Evolutionary conservation across 106 monocot genomes (phyloP).

Genomic region (Alisma plantagoaquatica): DNA sequence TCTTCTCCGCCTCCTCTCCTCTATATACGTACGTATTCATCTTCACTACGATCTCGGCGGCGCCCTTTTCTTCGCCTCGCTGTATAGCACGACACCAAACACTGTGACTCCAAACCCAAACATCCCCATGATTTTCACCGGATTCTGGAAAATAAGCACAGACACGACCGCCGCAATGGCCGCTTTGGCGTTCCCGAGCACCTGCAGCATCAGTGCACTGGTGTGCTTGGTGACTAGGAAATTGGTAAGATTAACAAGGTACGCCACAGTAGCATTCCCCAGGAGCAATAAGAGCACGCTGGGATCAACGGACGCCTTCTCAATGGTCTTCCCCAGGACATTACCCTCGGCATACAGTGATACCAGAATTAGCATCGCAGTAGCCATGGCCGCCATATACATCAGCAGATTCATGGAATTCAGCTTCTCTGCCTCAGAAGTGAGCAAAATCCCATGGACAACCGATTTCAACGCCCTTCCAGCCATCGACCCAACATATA

Average conservation of each 20-base stretch:
- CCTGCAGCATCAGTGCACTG: slow-evolving; percentile 12
- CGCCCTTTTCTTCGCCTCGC: too few relatives aligned
- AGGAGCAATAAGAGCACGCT: neutral
- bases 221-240: slow-evolving; percentile 21
- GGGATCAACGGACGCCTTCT: neutral
- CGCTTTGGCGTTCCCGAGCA: slow-evolving; percentile 9
- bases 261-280: slow-evolving; percentile 8
- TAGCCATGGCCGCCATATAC: slow-evolving; percentile 11
- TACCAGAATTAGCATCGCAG: slow-evolving; percentile 4
- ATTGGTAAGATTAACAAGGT: too few relatives aligned
- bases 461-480: too few relatives aligned
- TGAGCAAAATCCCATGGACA: too few relatives aligned
- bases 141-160: slow-evolving; percentile 16
- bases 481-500: too few relatives aligned
- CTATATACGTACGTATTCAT: too few relatives aligned
- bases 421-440: too few relatives aligned
- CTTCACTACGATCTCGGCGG: too few relatives aligned
- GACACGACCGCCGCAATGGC: slow-evolving; percentile 12
- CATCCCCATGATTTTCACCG: slow-evolving; percentile 10
- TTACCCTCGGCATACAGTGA: slow-evolving; percentile 7
- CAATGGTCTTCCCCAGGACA: neutral
- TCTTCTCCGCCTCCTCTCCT: too few relatives aligned
- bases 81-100: too few relatives aligned
- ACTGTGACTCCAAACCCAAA: too few relatives aligned
- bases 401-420: too few relatives aligned